phyloP scores from a whole-genome alignment of 73 alveolate species.

The Durusdinium trenchii region DNA sequence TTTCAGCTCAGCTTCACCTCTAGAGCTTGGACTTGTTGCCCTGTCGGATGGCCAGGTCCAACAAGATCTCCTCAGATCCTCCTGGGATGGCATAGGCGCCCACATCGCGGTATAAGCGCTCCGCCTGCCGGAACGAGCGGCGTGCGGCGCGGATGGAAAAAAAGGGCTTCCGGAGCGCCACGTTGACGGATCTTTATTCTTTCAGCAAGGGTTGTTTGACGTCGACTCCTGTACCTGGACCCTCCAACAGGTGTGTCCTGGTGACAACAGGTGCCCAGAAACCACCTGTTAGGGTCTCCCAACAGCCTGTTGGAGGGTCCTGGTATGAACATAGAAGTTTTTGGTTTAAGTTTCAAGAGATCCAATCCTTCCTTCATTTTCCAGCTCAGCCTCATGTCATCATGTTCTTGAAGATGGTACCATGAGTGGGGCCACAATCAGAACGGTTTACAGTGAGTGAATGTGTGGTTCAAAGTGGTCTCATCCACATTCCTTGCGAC shows the following conservation, averaged over 20 bases:
- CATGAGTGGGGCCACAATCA: too few species aligned
- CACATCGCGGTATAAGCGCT: constrained; percentile 77
- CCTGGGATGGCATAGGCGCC: constrained; percentile 93
- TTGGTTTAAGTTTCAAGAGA: not conserved
- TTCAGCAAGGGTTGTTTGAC: not conserved
- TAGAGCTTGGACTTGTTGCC: constrained; percentile 89
- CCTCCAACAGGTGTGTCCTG: too few species aligned
- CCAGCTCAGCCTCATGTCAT: too few species aligned
- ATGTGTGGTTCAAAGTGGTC: too few species aligned
- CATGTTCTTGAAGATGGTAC: too few species aligned
- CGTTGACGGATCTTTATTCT: not conserved
- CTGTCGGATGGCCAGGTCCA: constrained; percentile 93
- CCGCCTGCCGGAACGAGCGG: not conserved
- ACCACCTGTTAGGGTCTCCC: too few species aligned
- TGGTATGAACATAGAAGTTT: not conserved
- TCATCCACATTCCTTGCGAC: too few species aligned
- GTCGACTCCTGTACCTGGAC: not conserved
- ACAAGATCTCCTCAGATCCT: constrained; percentile 47
- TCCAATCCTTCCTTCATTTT: not conserved
- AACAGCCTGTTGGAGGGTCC: too few species aligned
- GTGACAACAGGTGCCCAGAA: too few species aligned
- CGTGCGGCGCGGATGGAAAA: not conserved
- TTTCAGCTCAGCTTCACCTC: not conserved
- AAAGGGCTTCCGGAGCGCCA: not conserved
- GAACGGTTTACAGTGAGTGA: not conserved